Percentiles rank a stretch among this genome's conserved stretches.
Evolutionary conservation across 192 early-diverging fungal species (phyloP).

Genomic region (Rhizophagus prolifer): DNA sequence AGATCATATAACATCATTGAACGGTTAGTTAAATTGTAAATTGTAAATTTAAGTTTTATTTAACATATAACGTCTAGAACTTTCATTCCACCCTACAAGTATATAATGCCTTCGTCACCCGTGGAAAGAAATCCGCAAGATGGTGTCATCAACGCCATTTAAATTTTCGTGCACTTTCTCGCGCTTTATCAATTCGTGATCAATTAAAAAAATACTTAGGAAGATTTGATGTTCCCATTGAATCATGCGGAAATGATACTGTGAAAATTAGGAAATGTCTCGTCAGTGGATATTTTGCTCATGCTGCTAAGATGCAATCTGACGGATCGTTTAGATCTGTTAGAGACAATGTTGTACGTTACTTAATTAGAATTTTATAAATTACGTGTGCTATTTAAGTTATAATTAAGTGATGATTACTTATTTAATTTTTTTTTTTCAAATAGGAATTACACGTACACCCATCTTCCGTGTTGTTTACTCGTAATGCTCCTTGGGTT

Average conservation of each 20-base stretch:
- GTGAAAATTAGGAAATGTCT: constrained; percentile 65
- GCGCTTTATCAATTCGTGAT: constrained; percentile 82
- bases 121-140: constrained; percentile 50
- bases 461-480: constrained; percentile 91
- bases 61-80: background rate
- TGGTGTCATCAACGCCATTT: constrained; percentile 89
- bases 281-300: constrained; percentile 69
- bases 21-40: constrained; percentile 33
- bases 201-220: constrained; percentile 79
- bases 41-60: background rate
- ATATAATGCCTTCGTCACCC: constrained; percentile 68
- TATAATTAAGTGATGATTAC: background rate
- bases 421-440: background rate
- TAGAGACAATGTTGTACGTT: constrained; percentile 54
- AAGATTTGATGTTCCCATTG: constrained; percentile 27
- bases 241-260: constrained; percentile 30
- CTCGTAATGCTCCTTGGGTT: constrained; percentile 85
- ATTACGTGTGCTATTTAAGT: background rate
- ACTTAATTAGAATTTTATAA: background rate
- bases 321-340: constrained; percentile 72
- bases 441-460: constrained; percentile 66
- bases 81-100: constrained; percentile 45
- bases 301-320: constrained; percentile 66
- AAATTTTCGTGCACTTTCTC: constrained; percentile 75
- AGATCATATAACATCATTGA: constrained; percentile 59